These are phyloP conservation scores for Exophiala viscosa DNA, from an alignment of 2,329 filamentous ascomycete species.

Conservation along the genomic window DNA sequence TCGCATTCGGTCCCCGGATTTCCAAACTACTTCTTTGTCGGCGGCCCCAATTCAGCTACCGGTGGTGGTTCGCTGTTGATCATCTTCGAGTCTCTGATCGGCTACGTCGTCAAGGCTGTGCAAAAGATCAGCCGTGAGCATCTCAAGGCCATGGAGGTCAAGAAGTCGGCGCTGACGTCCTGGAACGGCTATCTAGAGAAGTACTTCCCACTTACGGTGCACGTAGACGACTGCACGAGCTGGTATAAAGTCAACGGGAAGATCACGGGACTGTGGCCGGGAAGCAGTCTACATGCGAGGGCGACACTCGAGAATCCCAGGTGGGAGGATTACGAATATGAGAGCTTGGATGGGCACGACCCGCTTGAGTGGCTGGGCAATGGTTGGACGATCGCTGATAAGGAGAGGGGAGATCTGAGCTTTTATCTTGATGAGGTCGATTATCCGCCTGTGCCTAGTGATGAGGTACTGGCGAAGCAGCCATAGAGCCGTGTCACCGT, in stretches of 20 bases:
- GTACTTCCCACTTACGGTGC: slow-evolving; percentile 10
- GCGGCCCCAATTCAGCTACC: slow-evolving; percentile 32
- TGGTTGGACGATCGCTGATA: slow-evolving; percentile 6
- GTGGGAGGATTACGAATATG: slow-evolving; percentile 38
- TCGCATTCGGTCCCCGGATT: slow-evolving; percentile 31
- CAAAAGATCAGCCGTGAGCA: slow-evolving; percentile 8
- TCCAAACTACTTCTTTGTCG: slow-evolving; percentile 33
- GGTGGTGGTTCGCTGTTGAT: slow-evolving; percentile 24
- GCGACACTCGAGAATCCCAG: slow-evolving; percentile 33
- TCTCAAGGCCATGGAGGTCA: slow-evolving; percentile 8
- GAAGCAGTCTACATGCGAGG: slow-evolving; percentile 33
- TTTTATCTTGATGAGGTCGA: slow-evolving; percentile 11
- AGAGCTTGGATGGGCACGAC: slow-evolving; percentile 25
- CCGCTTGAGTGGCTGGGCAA: slow-evolving; percentile 8
- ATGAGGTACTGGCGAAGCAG: background rate
- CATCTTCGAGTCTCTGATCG: slow-evolving; percentile 13
- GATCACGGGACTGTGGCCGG: slow-evolving; percentile 15
- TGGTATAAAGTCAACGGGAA: slow-evolving; percentile 8
- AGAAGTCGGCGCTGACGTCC: background rate
- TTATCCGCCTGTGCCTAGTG: slow-evolving; percentile 6
- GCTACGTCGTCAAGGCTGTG: slow-evolving; percentile 12
- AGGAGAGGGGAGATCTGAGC: slow-evolving; percentile 5
- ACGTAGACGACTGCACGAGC: slow-evolving; percentile 8
- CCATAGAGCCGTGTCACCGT: background rate
- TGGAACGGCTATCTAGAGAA: slow-evolving; percentile 2